These are phyloP conservation scores for Oldenlandia corymbosa DNA, from an alignment of 257 asterid species.

Conservation along the genomic window DNA sequence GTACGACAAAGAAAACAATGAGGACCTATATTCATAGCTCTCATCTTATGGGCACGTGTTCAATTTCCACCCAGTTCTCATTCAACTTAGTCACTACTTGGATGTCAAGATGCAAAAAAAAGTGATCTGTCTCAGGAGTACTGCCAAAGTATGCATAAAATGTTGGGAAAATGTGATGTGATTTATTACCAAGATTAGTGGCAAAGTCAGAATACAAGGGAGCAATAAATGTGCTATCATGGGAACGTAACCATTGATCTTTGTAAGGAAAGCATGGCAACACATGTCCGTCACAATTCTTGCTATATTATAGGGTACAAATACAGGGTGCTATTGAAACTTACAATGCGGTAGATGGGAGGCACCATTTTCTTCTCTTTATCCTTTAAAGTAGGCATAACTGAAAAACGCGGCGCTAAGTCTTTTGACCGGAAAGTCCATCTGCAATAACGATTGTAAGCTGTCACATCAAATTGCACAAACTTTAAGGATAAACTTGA, in stretches of 20 bases:
- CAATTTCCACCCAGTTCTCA: neutral
- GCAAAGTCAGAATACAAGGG: neutral
- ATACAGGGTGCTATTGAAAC: constrained; percentile 14
- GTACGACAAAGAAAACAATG: constrained; percentile 4
- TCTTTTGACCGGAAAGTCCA: constrained; percentile 80
- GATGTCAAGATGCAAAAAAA: neutral
- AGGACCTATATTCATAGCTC: too few species aligned
- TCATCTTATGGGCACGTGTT: too few species aligned
- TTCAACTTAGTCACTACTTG: neutral
- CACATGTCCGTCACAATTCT: neutral
- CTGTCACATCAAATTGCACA: constrained; percentile 7
- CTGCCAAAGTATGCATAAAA: neutral
- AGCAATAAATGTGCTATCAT: neutral
- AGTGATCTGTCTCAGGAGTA: neutral
- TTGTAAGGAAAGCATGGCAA: neutral
- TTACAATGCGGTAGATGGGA: constrained; percentile 88
- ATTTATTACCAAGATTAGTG: neutral
- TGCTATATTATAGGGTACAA: neutral
- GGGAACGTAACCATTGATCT: neutral
- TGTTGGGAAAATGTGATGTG: neutral
- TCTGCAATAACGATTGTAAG: constrained; percentile 27
- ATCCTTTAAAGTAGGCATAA: constrained; percentile 59
- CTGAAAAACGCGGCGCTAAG: constrained; percentile 60
- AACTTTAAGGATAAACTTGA: neutral
- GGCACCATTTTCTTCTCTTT: constrained; percentile 42